Percentiles rank a stretch among this genome's conserved stretches.
Conservation (phyloP, 345 rosid genomes). For the Ailanthus altissimus region DNA sequence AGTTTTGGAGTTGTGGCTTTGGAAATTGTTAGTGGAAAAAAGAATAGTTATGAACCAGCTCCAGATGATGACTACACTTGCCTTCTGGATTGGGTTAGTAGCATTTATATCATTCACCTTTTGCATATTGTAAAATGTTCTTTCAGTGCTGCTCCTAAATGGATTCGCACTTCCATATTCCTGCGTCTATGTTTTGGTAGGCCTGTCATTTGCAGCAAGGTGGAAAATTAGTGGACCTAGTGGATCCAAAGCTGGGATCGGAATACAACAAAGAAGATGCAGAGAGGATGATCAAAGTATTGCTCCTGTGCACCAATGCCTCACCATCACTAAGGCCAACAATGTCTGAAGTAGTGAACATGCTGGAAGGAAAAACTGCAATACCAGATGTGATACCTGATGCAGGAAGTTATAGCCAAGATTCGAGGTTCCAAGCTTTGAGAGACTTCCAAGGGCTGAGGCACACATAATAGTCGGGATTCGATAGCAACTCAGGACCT, state of each 20-base stretch:
- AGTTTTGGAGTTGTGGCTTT: conserved; percentile 56
- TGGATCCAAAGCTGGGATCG: conserved; percentile 43
- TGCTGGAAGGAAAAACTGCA: conserved; percentile 42
- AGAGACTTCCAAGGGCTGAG: conserved; percentile 28
- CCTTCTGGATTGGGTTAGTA: conserved; percentile 53
- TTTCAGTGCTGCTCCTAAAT: conserved; percentile 3
- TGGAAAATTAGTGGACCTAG: conserved; percentile 35
- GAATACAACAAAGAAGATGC: conserved; percentile 38
- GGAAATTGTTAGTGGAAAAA: conserved; percentile 48
- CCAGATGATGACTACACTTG: conserved; percentile 28
- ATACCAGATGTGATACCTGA: conserved; percentile 28
- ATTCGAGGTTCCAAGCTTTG: conserved; percentile 35
- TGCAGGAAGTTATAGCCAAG: conserved; percentile 20
- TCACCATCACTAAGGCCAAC: conserved; percentile 49
- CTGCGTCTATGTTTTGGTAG: conserved; percentile 19
- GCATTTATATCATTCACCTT: neutral
- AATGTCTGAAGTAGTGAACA: conserved; percentile 54
- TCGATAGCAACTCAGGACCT: conserved; percentile 2
- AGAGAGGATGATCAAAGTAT: conserved; percentile 47
- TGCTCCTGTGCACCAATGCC: conserved; percentile 48
- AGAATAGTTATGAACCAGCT: conserved; percentile 34
- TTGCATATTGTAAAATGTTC: neutral
- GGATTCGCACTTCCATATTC: neutral
- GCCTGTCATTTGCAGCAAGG: conserved; percentile 41
- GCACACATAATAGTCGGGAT: conserved; percentile 16